Evolutionary conservation across 441 rosid genomes (phyloP).

Genomic region (Iberis amara): DNA sequence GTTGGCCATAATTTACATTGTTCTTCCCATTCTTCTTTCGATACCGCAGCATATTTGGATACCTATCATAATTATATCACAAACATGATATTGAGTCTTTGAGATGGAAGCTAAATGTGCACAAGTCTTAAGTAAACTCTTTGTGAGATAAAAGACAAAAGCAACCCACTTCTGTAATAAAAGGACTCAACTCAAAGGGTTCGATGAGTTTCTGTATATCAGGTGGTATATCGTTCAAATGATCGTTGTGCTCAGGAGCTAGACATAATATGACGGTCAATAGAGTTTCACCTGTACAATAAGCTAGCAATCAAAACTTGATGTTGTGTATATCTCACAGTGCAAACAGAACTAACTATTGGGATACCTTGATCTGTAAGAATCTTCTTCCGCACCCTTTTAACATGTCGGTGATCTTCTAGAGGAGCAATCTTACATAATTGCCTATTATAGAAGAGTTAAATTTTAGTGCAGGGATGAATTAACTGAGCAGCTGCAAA

Average conservation of each 20-base stretch:
- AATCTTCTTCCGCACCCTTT: slow-evolving; percentile 55
- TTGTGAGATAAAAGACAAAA: slow-evolving; percentile 17
- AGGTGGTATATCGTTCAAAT: slow-evolving; percentile 36
- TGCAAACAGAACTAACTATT: slow-evolving; percentile 6
- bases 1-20: slow-evolving; percentile 93
- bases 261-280: slow-evolving; percentile 62
- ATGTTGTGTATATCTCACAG: not conserved
- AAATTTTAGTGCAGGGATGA: not conserved
- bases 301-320: slow-evolving; percentile 10
- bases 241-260: slow-evolving; percentile 38
- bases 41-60: slow-evolving; percentile 60
- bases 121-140: not conserved
- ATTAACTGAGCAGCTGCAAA: slow-evolving; percentile 11
- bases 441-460: slow-evolving; percentile 35
- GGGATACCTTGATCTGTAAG: slow-evolving; percentile 19
- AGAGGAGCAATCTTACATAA: slow-evolving; percentile 62
- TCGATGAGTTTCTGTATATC: slow-evolving; percentile 48
- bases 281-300: slow-evolving; percentile 49
- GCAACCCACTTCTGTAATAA: slow-evolving; percentile 65
- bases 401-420: slow-evolving; percentile 70
- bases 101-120: not conserved
- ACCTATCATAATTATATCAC: slow-evolving; percentile 39
- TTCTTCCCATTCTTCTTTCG: slow-evolving; percentile 84
- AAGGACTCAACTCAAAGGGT: slow-evolving; percentile 72
- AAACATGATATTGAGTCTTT: slow-evolving; percentile 4